Evolutionary conservation across 306 rosid genomes (phyloP).

Genomic region (Delonix regia): DNA sequence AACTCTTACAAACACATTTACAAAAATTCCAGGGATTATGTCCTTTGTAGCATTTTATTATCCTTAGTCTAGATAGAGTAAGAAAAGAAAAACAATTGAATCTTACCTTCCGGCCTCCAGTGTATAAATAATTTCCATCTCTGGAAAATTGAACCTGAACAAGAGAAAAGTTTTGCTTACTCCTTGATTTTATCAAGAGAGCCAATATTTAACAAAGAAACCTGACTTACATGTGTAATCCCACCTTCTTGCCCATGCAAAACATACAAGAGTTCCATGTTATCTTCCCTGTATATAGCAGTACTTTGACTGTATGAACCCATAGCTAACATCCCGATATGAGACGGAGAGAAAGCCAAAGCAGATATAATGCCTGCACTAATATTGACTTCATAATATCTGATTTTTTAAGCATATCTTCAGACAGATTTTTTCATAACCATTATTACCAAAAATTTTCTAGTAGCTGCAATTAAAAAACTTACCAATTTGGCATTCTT

Average conservation of each 20-base stretch:
- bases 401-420: constrained; percentile 1
- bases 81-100: constrained; percentile 19
- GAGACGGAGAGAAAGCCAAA: constrained; percentile 85
- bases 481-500: constrained; percentile 89
- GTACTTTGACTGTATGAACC: constrained; percentile 92
- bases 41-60: not conserved
- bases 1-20: too few species aligned
- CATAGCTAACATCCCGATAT: constrained; percentile 83
- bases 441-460: not conserved
- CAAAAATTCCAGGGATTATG: not conserved
- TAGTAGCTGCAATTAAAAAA: constrained; percentile 26
- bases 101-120: constrained; percentile 91
- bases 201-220: constrained; percentile 35
- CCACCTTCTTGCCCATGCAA: constrained; percentile 99
- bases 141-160: constrained; percentile 88
- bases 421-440: constrained; percentile 5
- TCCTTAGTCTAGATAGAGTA: not conserved
- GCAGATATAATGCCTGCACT: constrained; percentile 85
- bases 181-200: constrained; percentile 28
- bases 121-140: constrained; percentile 92
- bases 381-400: constrained; percentile 27
- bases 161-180: constrained; percentile 33
- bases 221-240: constrained; percentile 86
- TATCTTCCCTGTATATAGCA: constrained; percentile 87
- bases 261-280: constrained; percentile 83